A percentile compares a stretch with the other conserved stretches of the same genome.
Evolutionary conservation across 371 early-diverging fungal genomes (phyloP).

Genomic region (Actinomortierella wolfii): DNA sequence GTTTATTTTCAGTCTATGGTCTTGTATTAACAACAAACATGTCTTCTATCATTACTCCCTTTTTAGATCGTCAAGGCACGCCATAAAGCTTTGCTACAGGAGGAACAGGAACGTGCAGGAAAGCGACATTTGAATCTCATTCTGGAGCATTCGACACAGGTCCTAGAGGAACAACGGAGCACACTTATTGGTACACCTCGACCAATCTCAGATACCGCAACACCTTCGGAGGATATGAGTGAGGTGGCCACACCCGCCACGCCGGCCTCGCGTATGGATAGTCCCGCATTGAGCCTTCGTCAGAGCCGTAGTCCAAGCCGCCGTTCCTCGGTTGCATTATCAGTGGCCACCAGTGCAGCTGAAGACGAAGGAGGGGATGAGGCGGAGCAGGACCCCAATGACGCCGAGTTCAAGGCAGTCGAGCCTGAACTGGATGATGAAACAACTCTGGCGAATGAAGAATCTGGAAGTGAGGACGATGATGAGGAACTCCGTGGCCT

Average conservation of each 20-base stretch:
- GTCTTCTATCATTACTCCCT: not conserved
- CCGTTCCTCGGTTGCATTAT: slow-evolving; percentile 26
- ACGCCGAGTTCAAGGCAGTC: slow-evolving; percentile 15
- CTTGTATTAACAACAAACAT: not conserved
- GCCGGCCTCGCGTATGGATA: no score
- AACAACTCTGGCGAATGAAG: slow-evolving; percentile 39
- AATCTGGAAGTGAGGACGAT: slow-evolving; percentile 54
- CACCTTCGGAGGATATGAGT: no score
- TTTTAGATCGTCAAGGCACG: slow-evolving; percentile 56
- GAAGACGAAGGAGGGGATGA: slow-evolving; percentile 17
- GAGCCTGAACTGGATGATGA: slow-evolving; percentile 43
- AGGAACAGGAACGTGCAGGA: slow-evolving; percentile 65
- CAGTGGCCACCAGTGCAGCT: slow-evolving; percentile 8
- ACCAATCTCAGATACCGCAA: not conserved
- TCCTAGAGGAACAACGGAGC: slow-evolving; percentile 70
- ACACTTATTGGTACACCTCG: slow-evolving; percentile 43
- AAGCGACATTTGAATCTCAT: slow-evolving; percentile 69
- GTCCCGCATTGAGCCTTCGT: slow-evolving; percentile 2
- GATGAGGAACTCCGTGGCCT: slow-evolving; percentile 57
- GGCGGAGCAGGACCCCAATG: slow-evolving; percentile 36
- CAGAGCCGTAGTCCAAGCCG: slow-evolving; percentile 13
- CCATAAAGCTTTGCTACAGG: slow-evolving; percentile 60
- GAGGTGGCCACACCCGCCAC: no score
- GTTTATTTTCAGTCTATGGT: not conserved
- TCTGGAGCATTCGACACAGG: slow-evolving; percentile 73